Evolutionary conservation across 202 grass and related monocot species (phyloP).

Genomic region (Carex arenaria): DNA sequence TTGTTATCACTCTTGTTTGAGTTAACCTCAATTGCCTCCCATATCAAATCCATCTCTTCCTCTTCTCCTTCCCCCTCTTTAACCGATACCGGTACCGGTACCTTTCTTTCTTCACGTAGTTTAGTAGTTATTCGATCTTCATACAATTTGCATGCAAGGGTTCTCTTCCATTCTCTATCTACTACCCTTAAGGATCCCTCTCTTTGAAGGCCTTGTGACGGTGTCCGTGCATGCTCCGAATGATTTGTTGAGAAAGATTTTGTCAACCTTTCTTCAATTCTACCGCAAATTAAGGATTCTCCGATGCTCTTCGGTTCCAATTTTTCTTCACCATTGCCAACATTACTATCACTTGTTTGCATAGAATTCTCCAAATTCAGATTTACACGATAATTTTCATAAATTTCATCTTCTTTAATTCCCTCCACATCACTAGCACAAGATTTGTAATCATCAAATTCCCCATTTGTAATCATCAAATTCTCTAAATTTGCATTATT

Average conservation of each 20-base stretch:
- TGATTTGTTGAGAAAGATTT: slow-evolving; percentile 36
- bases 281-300: slow-evolving; percentile 13
- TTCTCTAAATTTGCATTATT: not conserved
- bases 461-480: slow-evolving; percentile 12
- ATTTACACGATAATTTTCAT: not conserved
- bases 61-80: slow-evolving; percentile 31
- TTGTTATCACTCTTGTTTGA: slow-evolving; percentile 3
- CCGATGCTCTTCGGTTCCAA: not conserved
- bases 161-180: slow-evolving; percentile 85
- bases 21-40: slow-evolving; percentile 89
- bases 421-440: slow-evolving; percentile 12
- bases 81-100: slow-evolving; percentile 2
- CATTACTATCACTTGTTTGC: not conserved
- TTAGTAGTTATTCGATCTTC: slow-evolving; percentile 71
- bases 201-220: slow-evolving; percentile 41
- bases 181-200: slow-evolving; percentile 43
- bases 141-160: slow-evolving; percentile 82
- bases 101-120: slow-evolving; percentile 45
- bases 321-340: not conserved
- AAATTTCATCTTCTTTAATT: not conserved
- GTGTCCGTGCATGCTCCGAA: slow-evolving; percentile 29
- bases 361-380: not conserved
- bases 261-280: slow-evolving; percentile 16
- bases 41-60: slow-evolving; percentile 86
- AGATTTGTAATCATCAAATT: slow-evolving; percentile 18